Base-by-base conservation (phyloP, 371 early-diverging fungal genomes). In the Chytridium lagenaria region DNA sequence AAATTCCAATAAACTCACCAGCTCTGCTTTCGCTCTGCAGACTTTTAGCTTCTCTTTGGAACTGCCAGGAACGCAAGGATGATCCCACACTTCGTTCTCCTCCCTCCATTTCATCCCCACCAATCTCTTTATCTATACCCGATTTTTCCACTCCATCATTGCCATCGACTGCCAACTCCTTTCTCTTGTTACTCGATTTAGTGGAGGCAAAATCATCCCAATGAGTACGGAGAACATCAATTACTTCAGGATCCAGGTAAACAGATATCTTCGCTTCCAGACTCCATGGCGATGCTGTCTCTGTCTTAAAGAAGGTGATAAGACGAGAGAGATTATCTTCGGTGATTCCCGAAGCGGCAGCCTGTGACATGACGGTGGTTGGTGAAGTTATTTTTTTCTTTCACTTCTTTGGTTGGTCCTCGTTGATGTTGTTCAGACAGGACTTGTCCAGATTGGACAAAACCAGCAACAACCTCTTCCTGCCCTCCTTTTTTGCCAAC, bases 11-110 rank as follows among this genome's bases (percentile, higher is more conserved):
- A 12, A 63, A 19, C 63, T 19, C 12, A 63, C 63, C 63, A 15
- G 3, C 63, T 63, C 63, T 30, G 63, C 63, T 23, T 36, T 7
- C 19, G 7, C 12, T 12, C 63, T 2, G 19, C 30, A 31, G 36
- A 30, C 36, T 36, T 30, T 63, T 7, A 63, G 30, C 37, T 63
- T 63, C 36, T 63, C 36, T 30, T 28, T 31, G 31, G 63, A 12
- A 63, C 36, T 7, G 34, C 63, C 16, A 63, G 16, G 12, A 63
- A 31, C 12, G 63, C 30, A 63, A 63, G 63, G 16, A 63, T 63
- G 30, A 63, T 63, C 12, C 63, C 63, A 36, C 5, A 31, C 19
- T 63, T 30, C 10, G 23, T 23, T 30, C 63, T 19, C 30, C 55
- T 10, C 16, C 55, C 19, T 26, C 10, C 19, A 26, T 55, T 26